phyloP scores from a whole-genome alignment of 2,329 filamentous ascomycete species.

The Rhytidhysteron rufulum region DNA sequence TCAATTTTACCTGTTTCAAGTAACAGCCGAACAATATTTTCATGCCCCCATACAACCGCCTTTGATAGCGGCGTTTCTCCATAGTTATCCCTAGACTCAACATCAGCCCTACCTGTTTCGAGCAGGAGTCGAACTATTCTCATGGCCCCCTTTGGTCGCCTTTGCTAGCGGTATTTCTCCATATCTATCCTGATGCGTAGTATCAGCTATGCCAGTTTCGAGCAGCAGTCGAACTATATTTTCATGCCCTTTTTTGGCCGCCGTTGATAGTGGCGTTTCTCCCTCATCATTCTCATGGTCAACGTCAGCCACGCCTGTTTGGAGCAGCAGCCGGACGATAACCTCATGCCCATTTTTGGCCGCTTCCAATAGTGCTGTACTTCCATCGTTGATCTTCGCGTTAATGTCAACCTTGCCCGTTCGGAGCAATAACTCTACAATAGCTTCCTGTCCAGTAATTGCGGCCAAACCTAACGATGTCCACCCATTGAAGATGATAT shows the following conservation, averaged over 20 bases:
- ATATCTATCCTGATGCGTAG: neutral
- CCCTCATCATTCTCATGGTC: no score
- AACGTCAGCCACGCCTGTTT: neutral
- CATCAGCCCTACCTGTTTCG: neutral
- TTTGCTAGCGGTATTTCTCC: constrained; percentile 3
- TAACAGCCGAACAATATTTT: constrained; percentile 4
- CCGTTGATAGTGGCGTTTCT: neutral
- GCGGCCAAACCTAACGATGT: no score
- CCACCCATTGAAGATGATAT: no score
- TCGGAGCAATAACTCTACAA: no score
- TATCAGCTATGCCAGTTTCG: neutral
- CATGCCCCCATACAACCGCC: neutral
- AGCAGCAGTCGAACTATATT: neutral
- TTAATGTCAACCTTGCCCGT: no score
- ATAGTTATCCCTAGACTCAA: neutral
- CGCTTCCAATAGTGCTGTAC: neutral
- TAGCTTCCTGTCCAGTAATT: no score
- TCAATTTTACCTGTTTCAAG: constrained; percentile 13
- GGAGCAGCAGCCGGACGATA: neutral
- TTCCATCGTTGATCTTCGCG: no score
- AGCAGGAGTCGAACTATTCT: no score
- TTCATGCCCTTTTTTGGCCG: neutral
- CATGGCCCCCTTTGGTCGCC: constrained; percentile 4
- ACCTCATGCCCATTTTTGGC: neutral
- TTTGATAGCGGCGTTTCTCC: neutral